These are phyloP conservation scores for Elsinoe australis DNA, from an alignment of 2,329 filamentous ascomycete species.

Conservation along the genomic window DNA sequence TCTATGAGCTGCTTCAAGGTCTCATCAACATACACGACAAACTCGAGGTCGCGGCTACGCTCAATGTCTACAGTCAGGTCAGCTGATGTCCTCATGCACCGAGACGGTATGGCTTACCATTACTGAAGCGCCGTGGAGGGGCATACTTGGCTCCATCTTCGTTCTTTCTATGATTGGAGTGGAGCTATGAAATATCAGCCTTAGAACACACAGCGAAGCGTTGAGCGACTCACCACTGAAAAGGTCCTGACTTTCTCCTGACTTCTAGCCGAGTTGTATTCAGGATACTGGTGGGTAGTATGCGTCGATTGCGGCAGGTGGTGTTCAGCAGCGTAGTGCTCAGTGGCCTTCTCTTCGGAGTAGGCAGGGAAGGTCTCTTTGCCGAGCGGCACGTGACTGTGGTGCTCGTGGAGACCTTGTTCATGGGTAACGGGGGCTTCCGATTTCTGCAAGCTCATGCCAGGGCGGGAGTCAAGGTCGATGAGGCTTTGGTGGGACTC, in stretches of 20 bases:
- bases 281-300: neutral
- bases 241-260: conserved; percentile 14
- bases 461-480: neutral
- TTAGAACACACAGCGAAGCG: neutral
- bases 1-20: conserved; percentile 71
- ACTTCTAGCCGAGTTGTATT: conserved; percentile 12
- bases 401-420: neutral
- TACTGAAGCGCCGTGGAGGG: conserved; percentile 14
- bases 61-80: conserved; percentile 7
- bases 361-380: conserved; percentile 2
- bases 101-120: neutral
- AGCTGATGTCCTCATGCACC: neutral
- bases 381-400: neutral
- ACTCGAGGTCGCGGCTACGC: conserved; percentile 3
- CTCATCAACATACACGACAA: conserved; percentile 63
- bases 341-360: conserved; percentile 4
- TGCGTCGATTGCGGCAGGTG: neutral
- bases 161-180: conserved; percentile 16
- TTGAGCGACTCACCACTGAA: conserved; percentile 4
- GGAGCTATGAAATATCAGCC: conserved; percentile 5
- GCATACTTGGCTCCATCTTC: conserved; percentile 15
- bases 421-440: neutral
- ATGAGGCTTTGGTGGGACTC: too few species aligned
- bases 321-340: conserved; percentile 2
- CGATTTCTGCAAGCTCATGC: conserved; percentile 18